Evolutionary conservation across 2,329 filamentous ascomycete species (phyloP).

Genomic region (Colletotrichum sp.): DNA sequence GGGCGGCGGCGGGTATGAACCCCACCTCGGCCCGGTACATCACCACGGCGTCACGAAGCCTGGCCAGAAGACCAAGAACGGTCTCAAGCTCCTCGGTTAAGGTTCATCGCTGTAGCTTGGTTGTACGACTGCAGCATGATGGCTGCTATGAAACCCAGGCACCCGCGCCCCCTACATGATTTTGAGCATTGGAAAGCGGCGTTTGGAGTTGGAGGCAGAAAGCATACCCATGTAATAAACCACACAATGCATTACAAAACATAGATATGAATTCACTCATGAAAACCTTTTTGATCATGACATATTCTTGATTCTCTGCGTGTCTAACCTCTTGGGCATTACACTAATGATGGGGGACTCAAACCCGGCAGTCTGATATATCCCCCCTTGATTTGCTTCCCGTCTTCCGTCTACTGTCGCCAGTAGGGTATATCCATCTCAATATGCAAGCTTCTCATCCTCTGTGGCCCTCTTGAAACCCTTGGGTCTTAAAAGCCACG

Average conservation of each 20-base stretch:
- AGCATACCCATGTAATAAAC: neutral
- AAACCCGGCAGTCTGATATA: neutral
- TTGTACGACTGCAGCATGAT: neutral
- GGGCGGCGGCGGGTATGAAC: constrained; percentile 49
- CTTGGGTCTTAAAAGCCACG: neutral
- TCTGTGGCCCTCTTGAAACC: neutral
- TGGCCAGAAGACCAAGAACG: constrained; percentile 72
- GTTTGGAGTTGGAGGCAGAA: neutral
- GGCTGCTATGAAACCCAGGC: neutral
- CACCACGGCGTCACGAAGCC: constrained; percentile 64
- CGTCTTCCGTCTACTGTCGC: neutral
- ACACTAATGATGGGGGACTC: neutral
- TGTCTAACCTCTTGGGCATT: neutral
- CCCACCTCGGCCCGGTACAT: constrained; percentile 52
- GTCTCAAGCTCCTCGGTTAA: constrained; percentile 65
- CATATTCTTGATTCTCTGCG: neutral
- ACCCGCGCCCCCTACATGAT: neutral
- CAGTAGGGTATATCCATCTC: constrained; percentile 16
- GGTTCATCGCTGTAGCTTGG: neutral
- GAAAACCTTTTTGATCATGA: neutral
- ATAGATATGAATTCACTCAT: neutral
- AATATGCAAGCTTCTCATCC: neutral
- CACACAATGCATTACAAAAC: neutral
- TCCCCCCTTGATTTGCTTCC: neutral
- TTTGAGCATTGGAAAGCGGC: neutral